These are phyloP conservation scores for Yamagishiella unicocca DNA, from an alignment of 139 green algal species.

Conservation along the genomic window DNA sequence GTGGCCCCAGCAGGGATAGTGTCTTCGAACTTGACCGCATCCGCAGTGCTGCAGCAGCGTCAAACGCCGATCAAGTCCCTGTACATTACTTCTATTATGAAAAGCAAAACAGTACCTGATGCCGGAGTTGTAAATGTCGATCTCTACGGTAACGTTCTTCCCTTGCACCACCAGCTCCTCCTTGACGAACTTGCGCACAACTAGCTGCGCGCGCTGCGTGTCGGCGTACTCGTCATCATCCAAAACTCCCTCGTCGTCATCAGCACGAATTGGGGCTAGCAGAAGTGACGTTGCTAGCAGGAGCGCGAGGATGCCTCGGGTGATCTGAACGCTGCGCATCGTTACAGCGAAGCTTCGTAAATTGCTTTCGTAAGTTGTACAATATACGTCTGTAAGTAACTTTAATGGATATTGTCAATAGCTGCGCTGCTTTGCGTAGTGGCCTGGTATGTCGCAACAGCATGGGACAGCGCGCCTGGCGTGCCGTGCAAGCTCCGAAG, in stretches of 20 bases:
- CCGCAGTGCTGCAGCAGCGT: conserved; percentile 47
- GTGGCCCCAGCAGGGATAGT: conserved; percentile 22
- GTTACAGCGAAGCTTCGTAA: neutral
- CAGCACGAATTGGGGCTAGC: conserved; percentile 8
- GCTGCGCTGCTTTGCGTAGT: no score
- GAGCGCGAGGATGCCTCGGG: neutral
- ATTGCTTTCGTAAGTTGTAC: no score
- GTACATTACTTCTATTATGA: neutral
- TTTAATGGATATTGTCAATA: no score
- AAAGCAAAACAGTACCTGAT: conserved; percentile 34
- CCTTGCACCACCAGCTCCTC: conserved; percentile 62
- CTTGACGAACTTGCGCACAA: conserved; percentile 59
- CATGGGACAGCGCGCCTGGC: no score
- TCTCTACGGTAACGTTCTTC: conserved; percentile 56
- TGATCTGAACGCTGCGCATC: neutral
- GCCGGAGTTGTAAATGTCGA: conserved; percentile 61
- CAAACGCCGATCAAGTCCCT: no score
- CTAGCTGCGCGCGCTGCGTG: conserved; percentile 51
- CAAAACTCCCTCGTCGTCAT: conserved; percentile 24
- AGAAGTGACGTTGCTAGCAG: conserved; percentile 12
- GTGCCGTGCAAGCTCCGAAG: no score
- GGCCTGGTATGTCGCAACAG: no score
- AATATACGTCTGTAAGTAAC: no score
- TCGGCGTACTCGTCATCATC: conserved; percentile 62
- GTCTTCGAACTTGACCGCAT: conserved; percentile 51